Evolutionary conservation across 1,284 basidiomycete genomes (phyloP).

Genomic region (Puccinia polysora): DNA sequence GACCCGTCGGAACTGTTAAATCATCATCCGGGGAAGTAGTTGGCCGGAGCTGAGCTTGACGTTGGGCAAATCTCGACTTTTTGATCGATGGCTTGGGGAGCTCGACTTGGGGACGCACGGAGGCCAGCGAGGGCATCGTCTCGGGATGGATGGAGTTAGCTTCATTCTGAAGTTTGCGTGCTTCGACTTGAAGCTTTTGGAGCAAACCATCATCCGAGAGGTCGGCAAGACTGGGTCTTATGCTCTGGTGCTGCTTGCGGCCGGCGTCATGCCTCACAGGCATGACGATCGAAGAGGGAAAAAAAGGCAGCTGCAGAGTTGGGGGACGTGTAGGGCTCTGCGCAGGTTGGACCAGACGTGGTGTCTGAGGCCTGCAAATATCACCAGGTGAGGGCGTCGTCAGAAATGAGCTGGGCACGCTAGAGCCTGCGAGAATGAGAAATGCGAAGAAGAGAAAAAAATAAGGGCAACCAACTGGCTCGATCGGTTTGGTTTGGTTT

Average conservation of each 20-base stretch:
- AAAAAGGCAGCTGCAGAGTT: too few species aligned
- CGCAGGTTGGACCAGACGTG: too few species aligned
- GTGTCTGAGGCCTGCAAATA: too few species aligned
- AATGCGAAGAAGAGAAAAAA: too few species aligned
- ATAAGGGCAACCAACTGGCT: too few species aligned
- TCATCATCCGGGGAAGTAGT: neutral
- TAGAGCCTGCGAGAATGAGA: too few species aligned
- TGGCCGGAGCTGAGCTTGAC: slow-evolving; percentile 15
- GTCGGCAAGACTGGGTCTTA: slow-evolving; percentile 29
- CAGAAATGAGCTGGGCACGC: too few species aligned
- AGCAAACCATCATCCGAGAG: slow-evolving; percentile 33
- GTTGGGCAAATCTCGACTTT: slow-evolving; percentile 34
- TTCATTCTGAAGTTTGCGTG: slow-evolving; percentile 12
- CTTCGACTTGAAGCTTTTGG: slow-evolving; percentile 23
- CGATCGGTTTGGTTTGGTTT: too few species aligned
- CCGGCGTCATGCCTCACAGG: too few species aligned
- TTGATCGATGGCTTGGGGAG: neutral
- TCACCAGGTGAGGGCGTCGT: too few species aligned
- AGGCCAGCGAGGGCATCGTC: neutral
- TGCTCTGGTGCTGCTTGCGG: neutral
- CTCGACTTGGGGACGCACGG: neutral
- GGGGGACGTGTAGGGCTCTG: too few species aligned
- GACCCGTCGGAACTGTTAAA: slow-evolving; percentile 17
- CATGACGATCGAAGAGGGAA: too few species aligned
- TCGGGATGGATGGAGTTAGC: neutral